Evolutionary conservation across 768 basidiomycete genomes (phyloP).

Genomic region (Lepiota subincarnata): DNA sequence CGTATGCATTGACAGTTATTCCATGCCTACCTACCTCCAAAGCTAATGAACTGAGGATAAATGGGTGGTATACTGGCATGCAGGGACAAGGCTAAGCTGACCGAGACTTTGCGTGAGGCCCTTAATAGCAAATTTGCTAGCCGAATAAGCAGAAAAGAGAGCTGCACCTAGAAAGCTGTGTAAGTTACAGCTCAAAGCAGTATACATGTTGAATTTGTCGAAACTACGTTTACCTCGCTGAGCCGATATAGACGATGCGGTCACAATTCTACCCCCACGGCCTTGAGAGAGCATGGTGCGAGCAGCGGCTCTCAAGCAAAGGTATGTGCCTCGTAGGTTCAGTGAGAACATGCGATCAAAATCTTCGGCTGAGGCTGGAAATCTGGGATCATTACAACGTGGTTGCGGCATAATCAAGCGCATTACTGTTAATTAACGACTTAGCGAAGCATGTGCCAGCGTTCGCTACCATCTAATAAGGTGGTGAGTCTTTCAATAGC

Average conservation of each 20-base stretch:
- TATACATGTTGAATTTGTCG: neutral
- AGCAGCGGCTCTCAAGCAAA: slow-evolving; percentile 62
- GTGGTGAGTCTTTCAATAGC: neutral
- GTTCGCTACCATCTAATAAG: slow-evolving; percentile 39
- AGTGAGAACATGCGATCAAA: slow-evolving; percentile 41
- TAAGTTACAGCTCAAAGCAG: neutral
- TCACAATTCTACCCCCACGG: slow-evolving; percentile 51
- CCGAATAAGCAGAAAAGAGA: slow-evolving; percentile 22
- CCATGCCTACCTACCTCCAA: slow-evolving; percentile 30
- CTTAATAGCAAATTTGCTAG: slow-evolving; percentile 36
- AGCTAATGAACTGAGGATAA: slow-evolving; percentile 19
- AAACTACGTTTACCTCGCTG: slow-evolving; percentile 18
- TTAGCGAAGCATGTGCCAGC: slow-evolving; percentile 28
- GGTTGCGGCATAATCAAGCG: neutral
- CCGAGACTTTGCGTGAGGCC: slow-evolving; percentile 37
- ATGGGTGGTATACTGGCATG: neutral
- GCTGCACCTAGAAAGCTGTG: slow-evolving; percentile 1
- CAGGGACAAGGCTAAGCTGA: slow-evolving; percentile 12
- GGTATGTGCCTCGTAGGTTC: slow-evolving; percentile 54
- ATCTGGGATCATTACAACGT: too few relatives aligned
- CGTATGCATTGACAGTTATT: slow-evolving; percentile 42
- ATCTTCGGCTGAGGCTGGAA: slow-evolving; percentile 27
- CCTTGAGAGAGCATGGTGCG: slow-evolving; percentile 55
- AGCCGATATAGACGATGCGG: slow-evolving; percentile 30
- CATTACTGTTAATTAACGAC: slow-evolving; percentile 15